Base-by-base conservation (phyloP, 176 grass and related monocot genomes). In the Melocanna baccifera region DNA sequence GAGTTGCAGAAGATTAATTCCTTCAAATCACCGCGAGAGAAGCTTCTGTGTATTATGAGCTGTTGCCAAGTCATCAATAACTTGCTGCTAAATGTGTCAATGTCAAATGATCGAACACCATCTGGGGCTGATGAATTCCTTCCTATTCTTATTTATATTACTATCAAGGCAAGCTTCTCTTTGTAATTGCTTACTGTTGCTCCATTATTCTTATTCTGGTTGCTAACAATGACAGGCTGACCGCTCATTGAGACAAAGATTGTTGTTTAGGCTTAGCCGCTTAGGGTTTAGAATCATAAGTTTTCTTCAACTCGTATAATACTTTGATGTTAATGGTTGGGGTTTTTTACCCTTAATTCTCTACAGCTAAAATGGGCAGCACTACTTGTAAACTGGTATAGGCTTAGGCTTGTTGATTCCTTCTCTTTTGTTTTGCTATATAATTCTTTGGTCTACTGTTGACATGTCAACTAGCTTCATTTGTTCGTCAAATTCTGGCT, bases 61-160 rank as follows among this genome's bases (percentile, higher is more conserved):
- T 98, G 95, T 65, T 98, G 95, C 57, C 95, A 91, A 86, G 87
- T 94, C 48, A 98, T 98, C 80, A 98, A 98, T 71, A 98, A 98
- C 87, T 88, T 98, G 84, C 81, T 98, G 64, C 75, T 98, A 40
- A 92, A 94, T 18, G 67, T 86, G 80, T 97, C 95, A 5, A 94
- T 94, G 88, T 86, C 95, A 55, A 87, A 80, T 76, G 86, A 94
- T 42, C 75, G 89, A 64, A 70, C 81, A 12, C 85, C 81, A 19
- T 91, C 92, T 69, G 95, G 95, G 50, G 95, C 92, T 90, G 95
- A 98, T 88, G 92, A 94, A 58, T 98, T 98, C 77, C 91, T 98
- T 78, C 95, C 95, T 28, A 92, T 93, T 93, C 89, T 98, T 83
- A 98, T 98, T 72, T 94, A 90, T 86, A 68, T 94, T 43, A 94